Percentiles rank a stretch among this genome's conserved stretches.
These are phyloP conservation scores for Solidago caesia DNA, from an alignment of 129 eudicot genomes.

Conservation along the genomic window DNA sequence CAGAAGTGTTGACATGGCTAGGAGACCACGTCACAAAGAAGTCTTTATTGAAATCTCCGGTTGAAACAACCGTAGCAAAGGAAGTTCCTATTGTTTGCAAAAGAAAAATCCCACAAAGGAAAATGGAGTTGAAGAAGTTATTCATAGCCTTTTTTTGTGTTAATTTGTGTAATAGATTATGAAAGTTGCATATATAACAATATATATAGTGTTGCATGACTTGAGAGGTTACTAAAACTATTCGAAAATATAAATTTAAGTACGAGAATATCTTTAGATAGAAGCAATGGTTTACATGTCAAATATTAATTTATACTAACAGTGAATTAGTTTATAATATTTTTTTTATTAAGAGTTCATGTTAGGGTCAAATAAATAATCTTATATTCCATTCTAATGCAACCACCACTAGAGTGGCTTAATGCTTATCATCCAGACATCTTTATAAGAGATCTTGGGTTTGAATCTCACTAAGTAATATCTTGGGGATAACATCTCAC, in stretches of 20 bases:
- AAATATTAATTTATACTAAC: conserved; percentile 9
- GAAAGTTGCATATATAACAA: conserved; percentile 16
- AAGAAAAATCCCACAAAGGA: conserved; percentile 36
- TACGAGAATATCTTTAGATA: conserved; percentile 69
- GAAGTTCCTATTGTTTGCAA: conserved; percentile 28
- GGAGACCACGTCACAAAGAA: conserved; percentile 80
- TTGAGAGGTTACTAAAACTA: conserved; percentile 25
- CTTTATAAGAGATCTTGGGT: too few species aligned
- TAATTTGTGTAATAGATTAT: conserved; percentile 7
- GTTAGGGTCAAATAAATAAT: not conserved
- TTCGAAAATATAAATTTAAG: conserved; percentile 33
- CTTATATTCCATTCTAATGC: not conserved
- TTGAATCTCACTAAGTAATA: too few species aligned
- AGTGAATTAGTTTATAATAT: not conserved
- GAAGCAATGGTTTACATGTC: conserved; percentile 53
- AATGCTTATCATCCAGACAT: too few species aligned
- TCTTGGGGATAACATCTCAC: too few species aligned
- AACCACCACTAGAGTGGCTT: too few species aligned
- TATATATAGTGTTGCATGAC: conserved; percentile 41
- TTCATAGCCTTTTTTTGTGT: conserved; percentile 30
- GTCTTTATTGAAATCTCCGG: conserved; percentile 76
- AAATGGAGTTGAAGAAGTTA: conserved; percentile 22
- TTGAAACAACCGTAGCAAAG: conserved; percentile 60
- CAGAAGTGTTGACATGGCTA: conserved; percentile 73
- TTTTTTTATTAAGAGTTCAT: not conserved